A percentile compares a stretch with the other conserved stretches of the same genome.
Evolutionary conservation across 176 grass and related monocot genomes (phyloP).

Genomic region (Triticum monococcum): DNA sequence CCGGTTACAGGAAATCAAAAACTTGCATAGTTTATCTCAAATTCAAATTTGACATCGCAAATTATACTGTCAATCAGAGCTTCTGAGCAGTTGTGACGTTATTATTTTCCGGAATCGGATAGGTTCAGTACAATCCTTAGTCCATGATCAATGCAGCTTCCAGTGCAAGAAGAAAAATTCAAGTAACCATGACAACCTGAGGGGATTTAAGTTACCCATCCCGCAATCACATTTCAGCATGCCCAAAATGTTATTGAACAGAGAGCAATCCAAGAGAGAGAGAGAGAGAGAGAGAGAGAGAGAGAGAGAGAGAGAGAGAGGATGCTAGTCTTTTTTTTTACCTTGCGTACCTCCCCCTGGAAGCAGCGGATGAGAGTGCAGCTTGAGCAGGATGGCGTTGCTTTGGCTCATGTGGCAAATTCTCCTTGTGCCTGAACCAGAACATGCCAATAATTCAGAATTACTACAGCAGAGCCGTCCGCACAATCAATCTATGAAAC

Average conservation of each 20-base stretch:
- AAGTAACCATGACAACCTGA: neutral
- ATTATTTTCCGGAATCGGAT: too few species aligned
- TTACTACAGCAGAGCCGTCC: too few species aligned
- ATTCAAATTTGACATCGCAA: too few species aligned
- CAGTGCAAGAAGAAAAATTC: too few species aligned
- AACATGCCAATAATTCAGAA: neutral
- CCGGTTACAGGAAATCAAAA: too few species aligned
- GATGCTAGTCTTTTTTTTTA: neutral
- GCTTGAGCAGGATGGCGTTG: neutral
- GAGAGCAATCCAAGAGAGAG: neutral
- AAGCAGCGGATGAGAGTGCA: neutral
- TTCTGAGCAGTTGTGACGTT: too few species aligned
- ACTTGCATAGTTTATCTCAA: too few species aligned
- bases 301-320: neutral
- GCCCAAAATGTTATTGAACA: neutral
- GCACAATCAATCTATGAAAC: too few species aligned
- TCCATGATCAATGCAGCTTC: too few species aligned
- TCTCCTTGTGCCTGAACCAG: neutral
- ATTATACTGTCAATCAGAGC: too few species aligned
- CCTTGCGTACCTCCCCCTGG: neutral
- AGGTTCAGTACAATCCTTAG: too few species aligned
- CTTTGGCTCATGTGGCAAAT: conserved; percentile 4
- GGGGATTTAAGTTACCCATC: neutral
- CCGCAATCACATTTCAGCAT: neutral
- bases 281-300: too few species aligned